Evolutionary conservation across 441 rosid species (phyloP), one percentile per base, ranked within the genome.

Genomic region (Populus hybrid): DNA sequence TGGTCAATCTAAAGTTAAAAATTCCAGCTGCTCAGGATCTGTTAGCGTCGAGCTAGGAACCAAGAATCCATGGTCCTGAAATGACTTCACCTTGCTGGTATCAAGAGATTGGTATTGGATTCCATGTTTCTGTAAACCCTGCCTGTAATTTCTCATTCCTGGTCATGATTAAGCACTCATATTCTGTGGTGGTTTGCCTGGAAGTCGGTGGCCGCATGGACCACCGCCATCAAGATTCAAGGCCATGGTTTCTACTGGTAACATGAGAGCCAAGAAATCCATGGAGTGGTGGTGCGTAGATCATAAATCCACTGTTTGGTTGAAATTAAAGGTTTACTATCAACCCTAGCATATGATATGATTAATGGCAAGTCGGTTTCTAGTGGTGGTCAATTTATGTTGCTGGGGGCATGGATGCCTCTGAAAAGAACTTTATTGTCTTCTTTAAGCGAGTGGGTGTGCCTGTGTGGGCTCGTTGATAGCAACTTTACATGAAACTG

Each of bases 401-500:
- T 42, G 68, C 12, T n/a, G 29, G 8, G 9, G 8, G 3, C 61
- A 53, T 33, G 45, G n/a, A 18, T 73, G 20, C 42, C 42, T 26
- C 8, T 64, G 75, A 78, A 74, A 82, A 80, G 79, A 64, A 76
- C 68, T 38, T 4, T 10, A 10, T 64, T 80, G 84, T 80, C 84
- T 64, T 78, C 26, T 80, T 74, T 66, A 7, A 45, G 56, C 56
- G 56, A 38, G 45, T 14, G 56, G 1, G 56, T 38, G 42, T 38
- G 11, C 42, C 10, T 38, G 42, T 0, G 56, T 16, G 56, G 7
- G 56, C 18, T 45, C 18, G 20, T 12, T 14, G 7, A 45, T 14
- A 14, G 18, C n/a, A 4, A 50, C 20, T 50, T 16, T 50, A 50
- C 56, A 50, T 14, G 56, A 21, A 66, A 67, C 45, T 6, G 21